These are phyloP conservation scores for Canavalia ensiformis DNA, from an alignment of 306 rosid species.

Conservation along the genomic window DNA sequence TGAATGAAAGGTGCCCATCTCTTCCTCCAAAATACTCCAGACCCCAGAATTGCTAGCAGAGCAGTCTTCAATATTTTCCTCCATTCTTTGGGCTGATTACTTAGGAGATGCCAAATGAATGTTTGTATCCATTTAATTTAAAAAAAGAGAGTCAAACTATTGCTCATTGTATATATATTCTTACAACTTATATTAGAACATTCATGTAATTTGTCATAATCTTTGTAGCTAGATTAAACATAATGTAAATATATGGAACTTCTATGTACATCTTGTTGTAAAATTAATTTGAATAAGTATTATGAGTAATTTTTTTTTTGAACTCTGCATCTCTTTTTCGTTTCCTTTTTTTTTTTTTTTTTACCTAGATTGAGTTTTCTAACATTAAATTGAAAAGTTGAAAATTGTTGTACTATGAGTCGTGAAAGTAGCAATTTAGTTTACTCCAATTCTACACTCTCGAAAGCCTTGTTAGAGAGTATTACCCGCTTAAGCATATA, in stretches of 20 bases:
- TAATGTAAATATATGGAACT: conserved; percentile 41
- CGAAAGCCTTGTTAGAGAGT: neutral
- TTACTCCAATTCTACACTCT: neutral
- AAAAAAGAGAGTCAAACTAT: neutral
- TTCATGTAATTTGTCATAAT: conserved; percentile 38
- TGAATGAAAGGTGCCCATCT: conserved; percentile 97
- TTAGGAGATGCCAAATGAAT: conserved; percentile 36
- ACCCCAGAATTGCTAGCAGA: conserved; percentile 69
- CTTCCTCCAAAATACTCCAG: conserved; percentile 84
- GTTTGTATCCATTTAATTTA: conserved; percentile 20
- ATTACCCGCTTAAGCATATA: neutral
- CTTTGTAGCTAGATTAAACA: conserved; percentile 40
- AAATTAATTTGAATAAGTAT: neutral
- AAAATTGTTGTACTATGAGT: neutral
- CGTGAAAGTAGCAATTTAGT: conserved; percentile 5
- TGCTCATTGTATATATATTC: conserved; percentile 40
- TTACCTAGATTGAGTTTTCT: neutral
- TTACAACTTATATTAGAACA: conserved; percentile 4
- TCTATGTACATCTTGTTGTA: conserved; percentile 28
- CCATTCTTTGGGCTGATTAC: conserved; percentile 25
- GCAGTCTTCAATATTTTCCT: conserved; percentile 38
- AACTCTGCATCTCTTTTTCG: neutral
- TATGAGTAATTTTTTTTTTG: neutral
- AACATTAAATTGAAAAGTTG: neutral
- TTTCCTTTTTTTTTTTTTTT: neutral